Evolutionary conservation across 1,284 basidiomycete genomes (phyloP), one percentile per base, ranked within the genome.

Genomic region (Anthracocystis panici-leucophaei): DNA sequence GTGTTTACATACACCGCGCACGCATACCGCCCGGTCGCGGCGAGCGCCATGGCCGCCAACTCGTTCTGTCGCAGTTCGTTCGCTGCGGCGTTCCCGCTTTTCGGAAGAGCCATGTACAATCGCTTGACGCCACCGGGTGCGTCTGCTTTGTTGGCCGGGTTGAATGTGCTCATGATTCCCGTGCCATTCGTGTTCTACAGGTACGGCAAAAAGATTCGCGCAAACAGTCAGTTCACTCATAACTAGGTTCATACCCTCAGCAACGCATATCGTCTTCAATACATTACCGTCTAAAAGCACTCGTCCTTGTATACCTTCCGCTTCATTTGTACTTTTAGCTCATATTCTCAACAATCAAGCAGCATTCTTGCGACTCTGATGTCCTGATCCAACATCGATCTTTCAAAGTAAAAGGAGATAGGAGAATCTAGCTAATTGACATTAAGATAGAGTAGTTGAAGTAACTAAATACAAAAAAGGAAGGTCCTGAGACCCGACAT

Each of bases 31-130:
- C 71, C 72, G 0, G 73, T 80, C 2, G 80, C 80, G 7, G 80
- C 78, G 7, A 65, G 56, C 31, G 78, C 76, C 14, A 80, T 80
- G 63, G 66, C 71, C 5, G 78, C 74, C 25, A 78, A 80, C 45
- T 63, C 59, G 41, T 77, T 77, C 46, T 63, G 69, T 21, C 44
- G 78, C n/a, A 75, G 68, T 41, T 51, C 57, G 1, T 74, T 63
- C 51, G 78, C 74, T 1, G 77, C 67, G 0, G 55, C 63, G 0
- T 74, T 69, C 33, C 78, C 78, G 14, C 51, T 80, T 7, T 79
- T 80, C 27, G 65, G 60, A 4, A 66, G 46, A 40, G 71, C 75
- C 42, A 76, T 80, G 74, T 80, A 79, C 63, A 41, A 51, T 25
- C 56, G 45, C 5, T 50, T 80, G 44, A 70, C 66, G 7, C 45